These are phyloP conservation scores for Taphrina sp. DNA, from an alignment of 1,139 yeast genomes.

Conservation along the genomic window DNA sequence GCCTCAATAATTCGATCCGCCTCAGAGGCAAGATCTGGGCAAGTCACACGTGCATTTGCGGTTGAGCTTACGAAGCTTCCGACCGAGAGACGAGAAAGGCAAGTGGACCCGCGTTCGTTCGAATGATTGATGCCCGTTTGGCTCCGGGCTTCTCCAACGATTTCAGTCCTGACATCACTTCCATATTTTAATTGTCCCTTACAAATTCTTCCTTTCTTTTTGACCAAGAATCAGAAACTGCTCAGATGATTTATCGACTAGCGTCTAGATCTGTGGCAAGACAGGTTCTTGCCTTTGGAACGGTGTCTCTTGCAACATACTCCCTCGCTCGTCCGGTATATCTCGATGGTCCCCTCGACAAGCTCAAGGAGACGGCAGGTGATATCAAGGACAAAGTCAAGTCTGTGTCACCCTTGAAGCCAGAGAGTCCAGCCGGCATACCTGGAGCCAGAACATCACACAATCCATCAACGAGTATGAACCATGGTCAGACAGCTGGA, in stretches of 20 bases:
- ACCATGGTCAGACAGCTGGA: conserved; percentile 28
- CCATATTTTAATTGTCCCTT: too few species aligned
- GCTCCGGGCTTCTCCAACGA: neutral
- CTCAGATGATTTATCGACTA: conserved; percentile 4
- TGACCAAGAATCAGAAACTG: neutral
- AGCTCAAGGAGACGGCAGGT: conserved; percentile 15
- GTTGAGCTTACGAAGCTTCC: too few species aligned
- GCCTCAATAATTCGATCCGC: too few species aligned
- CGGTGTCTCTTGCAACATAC: conserved; percentile 13
- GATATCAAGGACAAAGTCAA: conserved; percentile 16
- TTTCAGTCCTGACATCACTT: too few species aligned
- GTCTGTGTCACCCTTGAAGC: conserved; percentile 13
- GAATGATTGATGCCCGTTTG: neutral
- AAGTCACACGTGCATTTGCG: too few species aligned
- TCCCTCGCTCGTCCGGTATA: conserved; percentile 10
- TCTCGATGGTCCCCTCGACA: conserved; percentile 5
- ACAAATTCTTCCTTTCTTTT: too few species aligned
- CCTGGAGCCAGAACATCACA: conserved; percentile 23
- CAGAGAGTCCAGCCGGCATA: conserved; percentile 26
- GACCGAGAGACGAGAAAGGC: too few species aligned
- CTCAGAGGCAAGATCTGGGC: too few species aligned
- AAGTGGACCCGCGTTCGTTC: too few species aligned
- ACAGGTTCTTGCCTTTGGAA: conserved; percentile 8
- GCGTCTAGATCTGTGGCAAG: conserved; percentile 6
- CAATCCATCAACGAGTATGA: conserved; percentile 25